These are phyloP conservation scores for Immersiporthe knoxdaviesiana DNA, from an alignment of 2,329 filamentous ascomycete species.

Conservation along the genomic window DNA sequence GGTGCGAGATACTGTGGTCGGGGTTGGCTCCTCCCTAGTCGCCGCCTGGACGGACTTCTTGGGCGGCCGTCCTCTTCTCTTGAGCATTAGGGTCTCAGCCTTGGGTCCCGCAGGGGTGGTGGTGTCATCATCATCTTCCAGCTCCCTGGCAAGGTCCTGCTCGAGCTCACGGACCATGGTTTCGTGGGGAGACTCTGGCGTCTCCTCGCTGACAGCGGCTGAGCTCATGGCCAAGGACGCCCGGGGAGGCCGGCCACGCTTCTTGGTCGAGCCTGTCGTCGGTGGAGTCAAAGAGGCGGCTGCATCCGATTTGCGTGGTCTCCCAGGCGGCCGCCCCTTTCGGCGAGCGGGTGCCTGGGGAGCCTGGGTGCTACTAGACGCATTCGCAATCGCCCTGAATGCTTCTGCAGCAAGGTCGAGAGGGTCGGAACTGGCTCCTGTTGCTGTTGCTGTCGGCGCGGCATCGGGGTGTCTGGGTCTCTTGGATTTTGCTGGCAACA, in stretches of 20 bases:
- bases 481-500: conserved; percentile 33
- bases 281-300: conserved; percentile 22
- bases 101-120: not conserved
- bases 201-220: conserved; percentile 18
- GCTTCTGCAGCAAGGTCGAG: conserved; percentile 39
- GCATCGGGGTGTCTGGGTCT: conserved; percentile 19
- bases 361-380: not conserved
- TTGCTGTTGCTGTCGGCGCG: conserved; percentile 20
- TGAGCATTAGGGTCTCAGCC: conserved; percentile 22
- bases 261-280: conserved; percentile 26
- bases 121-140: conserved; percentile 34
- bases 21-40: not conserved
- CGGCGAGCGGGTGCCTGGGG: conserved; percentile 11
- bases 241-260: conserved; percentile 30
- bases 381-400: conserved; percentile 37
- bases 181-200: conserved; percentile 28
- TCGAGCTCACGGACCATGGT: conserved; percentile 40
- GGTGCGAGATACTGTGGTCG: conserved; percentile 6
- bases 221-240: conserved; percentile 28
- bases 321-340: conserved; percentile 32
- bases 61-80: conserved; percentile 43
- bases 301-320: conserved; percentile 35
- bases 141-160: conserved; percentile 40
- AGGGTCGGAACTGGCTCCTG: conserved; percentile 36
- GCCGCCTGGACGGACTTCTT: conserved; percentile 29